Evolutionary conservation across 345 rosid genomes (phyloP).

Genomic region (Moringa oleifera): DNA sequence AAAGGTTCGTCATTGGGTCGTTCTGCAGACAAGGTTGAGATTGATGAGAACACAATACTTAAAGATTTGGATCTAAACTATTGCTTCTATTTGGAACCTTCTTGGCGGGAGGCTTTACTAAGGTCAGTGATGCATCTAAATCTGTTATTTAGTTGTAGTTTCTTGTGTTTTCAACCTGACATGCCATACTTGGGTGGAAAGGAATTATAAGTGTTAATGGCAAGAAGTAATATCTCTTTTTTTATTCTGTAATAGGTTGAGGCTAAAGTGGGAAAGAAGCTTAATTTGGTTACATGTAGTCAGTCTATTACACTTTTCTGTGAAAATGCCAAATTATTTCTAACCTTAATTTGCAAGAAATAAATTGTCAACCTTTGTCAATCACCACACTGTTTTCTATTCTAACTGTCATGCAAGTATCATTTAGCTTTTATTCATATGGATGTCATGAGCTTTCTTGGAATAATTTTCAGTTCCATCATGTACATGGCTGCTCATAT

Average conservation of each 20-base stretch:
- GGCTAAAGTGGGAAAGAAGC: too few species aligned
- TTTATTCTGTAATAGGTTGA: too few species aligned
- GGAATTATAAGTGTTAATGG: not conserved
- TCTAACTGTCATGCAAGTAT: not conserved
- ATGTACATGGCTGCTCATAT: not conserved
- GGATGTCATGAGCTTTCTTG: not conserved
- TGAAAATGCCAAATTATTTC: not conserved
- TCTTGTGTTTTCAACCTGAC: not conserved
- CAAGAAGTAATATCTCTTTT: too few species aligned
- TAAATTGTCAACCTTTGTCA: conserved; percentile 4
- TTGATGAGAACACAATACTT: conserved; percentile 90
- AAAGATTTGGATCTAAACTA: conserved; percentile 93
- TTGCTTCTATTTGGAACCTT: conserved; percentile 78
- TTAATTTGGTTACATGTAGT: too few species aligned
- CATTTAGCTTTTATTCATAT: not conserved
- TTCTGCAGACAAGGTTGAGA: conserved; percentile 85
- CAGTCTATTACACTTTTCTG: not conserved
- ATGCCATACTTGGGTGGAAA: not conserved
- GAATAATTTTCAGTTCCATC: not conserved
- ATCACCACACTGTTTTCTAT: not conserved
- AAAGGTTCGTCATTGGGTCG: conserved; percentile 95
- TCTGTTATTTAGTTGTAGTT: conserved; percentile 3
- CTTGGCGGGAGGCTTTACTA: conserved; percentile 86
- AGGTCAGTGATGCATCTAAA: conserved; percentile 40
- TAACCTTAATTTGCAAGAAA: conserved; percentile 7